Base-by-base conservation (phyloP, 169 alveolate species). In the Theileria orientalis region DNA sequence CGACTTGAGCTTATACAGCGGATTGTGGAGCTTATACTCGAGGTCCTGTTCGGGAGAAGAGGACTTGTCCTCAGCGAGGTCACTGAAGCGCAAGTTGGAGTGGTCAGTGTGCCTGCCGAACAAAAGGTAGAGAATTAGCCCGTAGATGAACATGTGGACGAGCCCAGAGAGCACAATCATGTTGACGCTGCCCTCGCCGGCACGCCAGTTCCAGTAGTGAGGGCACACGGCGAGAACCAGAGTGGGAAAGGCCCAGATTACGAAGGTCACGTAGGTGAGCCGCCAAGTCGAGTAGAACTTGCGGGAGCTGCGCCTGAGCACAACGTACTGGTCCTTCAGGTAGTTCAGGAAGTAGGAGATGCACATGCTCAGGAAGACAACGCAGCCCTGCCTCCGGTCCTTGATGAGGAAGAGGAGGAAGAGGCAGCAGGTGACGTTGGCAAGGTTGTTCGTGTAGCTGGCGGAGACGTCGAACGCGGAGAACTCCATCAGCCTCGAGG, bases 201-300 rank as follows among this genome's bases (percentile, higher is more conserved):
- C 63, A 1, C 89, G 73, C 89, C 89, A 82, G 25, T 71, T 62
- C 89, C 89, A 82, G 47, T 82, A 82, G 33, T 67, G 23, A 9
- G 89, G 89, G 32, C 84, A 73, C 30, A 71, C 82, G 19, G 89
- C 84, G 57, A 82, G 44, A 37, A 82, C 8, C 30, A 74, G 75
- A 5, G 89, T 82, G 8, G 89, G 89, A 21, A 82, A 37, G 0
- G 75, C 42, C 89, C 89, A 82, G 23, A 82, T 14, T 1, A 54
- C 11, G 25, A 73, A 23, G 25, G 84, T 74, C 47, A 64, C 47
- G 80, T 67, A 33, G 23, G 59, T 35, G 11, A 57, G 13, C 16
- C 59, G 25, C 32, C 33, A 56, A 8, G 82, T 71, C 29, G 27
- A 30, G 25, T 51, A n/a, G 16, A 59, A n/a, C 35, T 70, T 25